Evolutionary conservation across 768 basidiomycete species (phyloP).

Genomic region (Suillus americanus): DNA sequence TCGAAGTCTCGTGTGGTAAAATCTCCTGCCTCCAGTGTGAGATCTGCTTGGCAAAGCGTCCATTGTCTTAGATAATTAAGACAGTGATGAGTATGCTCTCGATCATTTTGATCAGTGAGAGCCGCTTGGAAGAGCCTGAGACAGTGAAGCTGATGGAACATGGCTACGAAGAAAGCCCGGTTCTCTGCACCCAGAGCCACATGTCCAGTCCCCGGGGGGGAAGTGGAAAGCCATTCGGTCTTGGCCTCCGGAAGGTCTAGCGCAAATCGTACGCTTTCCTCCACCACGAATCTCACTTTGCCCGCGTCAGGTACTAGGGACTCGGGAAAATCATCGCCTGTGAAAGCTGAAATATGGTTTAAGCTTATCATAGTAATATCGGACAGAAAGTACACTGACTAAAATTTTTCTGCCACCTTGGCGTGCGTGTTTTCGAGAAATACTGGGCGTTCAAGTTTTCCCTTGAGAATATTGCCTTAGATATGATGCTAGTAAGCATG

Average conservation of each 20-base stretch:
- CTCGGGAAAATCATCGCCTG: neutral
- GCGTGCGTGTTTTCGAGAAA: neutral
- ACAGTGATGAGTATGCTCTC: conserved; percentile 28
- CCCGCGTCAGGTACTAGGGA: neutral
- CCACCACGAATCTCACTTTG: neutral
- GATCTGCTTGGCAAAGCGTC: conserved; percentile 27
- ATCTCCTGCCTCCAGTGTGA: conserved; percentile 31
- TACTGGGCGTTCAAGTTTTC: neutral
- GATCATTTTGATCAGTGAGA: neutral
- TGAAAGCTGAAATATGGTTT: neutral
- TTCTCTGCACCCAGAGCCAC: neutral
- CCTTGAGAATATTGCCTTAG: neutral
- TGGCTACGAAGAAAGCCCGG: neutral
- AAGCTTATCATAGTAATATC: neutral
- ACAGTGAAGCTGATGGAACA: neutral
- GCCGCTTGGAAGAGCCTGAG: neutral
- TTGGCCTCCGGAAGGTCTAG: neutral
- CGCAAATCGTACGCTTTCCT: neutral
- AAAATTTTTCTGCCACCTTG: neutral
- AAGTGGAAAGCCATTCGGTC: neutral
- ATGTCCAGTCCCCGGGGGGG: neutral
- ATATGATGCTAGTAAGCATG: neutral
- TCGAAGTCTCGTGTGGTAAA: conserved; percentile 29
- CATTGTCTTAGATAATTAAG: conserved; percentile 38
- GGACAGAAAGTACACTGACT: neutral